Conservation (phyloP, 2,329 filamentous ascomycete genomes). For the Epichloe typhina region DNA sequence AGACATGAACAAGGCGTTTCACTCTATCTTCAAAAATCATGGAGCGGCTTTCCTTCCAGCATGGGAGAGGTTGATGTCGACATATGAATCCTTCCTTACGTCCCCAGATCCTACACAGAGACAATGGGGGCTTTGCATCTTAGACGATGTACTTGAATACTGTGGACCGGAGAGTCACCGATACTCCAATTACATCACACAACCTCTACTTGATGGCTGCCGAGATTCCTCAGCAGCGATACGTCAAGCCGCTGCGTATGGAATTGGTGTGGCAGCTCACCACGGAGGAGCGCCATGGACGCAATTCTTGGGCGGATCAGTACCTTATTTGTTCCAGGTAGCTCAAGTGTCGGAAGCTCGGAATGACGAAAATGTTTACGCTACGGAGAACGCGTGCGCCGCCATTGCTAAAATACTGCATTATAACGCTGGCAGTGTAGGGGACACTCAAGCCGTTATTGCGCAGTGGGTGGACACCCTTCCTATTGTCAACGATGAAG, state of each 20-base stretch:
- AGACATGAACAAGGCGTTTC: conserved; percentile 99
- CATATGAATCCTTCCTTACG: conserved; percentile 74
- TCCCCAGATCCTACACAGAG: conserved; percentile 79
- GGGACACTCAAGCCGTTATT: conserved; percentile 62
- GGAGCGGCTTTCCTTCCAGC: conserved; percentile 69
- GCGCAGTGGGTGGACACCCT: conserved; percentile 83
- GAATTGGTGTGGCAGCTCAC: conserved; percentile 88
- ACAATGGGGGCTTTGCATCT: conserved; percentile 98
- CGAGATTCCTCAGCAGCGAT: conserved; percentile 79
- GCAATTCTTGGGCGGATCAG: conserved; percentile 67
- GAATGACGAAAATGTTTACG: conserved; percentile 87
- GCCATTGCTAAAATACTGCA: conserved; percentile 95
- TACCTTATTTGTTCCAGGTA: conserved; percentile 75
- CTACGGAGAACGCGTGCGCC: conserved; percentile 93
- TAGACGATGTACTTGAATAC: conserved; percentile 96
- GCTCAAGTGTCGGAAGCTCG: conserved; percentile 70
- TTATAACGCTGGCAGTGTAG: conserved; percentile 67
- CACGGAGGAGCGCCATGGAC: conserved; percentile 80
- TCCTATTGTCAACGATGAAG: conserved; percentile 88
- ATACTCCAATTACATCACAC: conserved; percentile 75
- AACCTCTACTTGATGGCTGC: conserved; percentile 77
- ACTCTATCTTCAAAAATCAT: conserved; percentile 97
- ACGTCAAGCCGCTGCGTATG: conserved; percentile 89
- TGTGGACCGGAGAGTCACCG: conserved; percentile 79
- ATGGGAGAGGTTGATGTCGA: conserved; percentile 76